Evolutionary conservation across 306 rosid genomes (phyloP), one percentile per base, ranked within the genome.

Genomic region (Acacia confusa): DNA sequence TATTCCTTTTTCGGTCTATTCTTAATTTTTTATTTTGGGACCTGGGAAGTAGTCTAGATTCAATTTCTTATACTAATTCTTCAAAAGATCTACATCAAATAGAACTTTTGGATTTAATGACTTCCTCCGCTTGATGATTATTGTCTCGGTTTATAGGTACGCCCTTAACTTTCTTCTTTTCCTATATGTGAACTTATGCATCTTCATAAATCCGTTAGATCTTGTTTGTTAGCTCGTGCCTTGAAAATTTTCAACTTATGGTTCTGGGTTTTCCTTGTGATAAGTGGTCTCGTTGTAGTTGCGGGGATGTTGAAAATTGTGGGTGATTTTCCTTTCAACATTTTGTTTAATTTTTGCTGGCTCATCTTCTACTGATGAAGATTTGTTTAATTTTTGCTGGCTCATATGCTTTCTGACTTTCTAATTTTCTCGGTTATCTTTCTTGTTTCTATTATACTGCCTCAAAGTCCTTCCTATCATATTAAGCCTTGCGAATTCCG

Each of bases 71-170:
- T 9, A 77, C 70, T 41, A 19, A 17, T 47, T 34, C 71, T 17
- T 66, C 71, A 30, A 65, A 8, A 22, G 9, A 16, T 28, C 69
- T 3, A 14, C 9, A 28, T 60, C 72, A 61, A 68, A 40, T 63
- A 65, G 48, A 77, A 77, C 78, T 82, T 60, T 43, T 74, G 32
- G 67, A 74, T 50, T 53, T 78, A 22, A 45, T n/a, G 15, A 77
- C 19, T 74, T 78, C 67, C 19, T 24, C 81, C 7, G 60, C 27
- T 4, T 34, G 75, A 36, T 71, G 40, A 71, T 12, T 70, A 13
- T 36, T 75, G 76, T 45, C 12, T 65, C 78, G 24, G 55, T 73
- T 79, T 53, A 44, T 41, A 30, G 79, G 85, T 83, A 75, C 71
- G 72, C 45, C 50, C 13, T n/a, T 9, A 55, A n/a, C 27, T 55